phyloP scores from a whole-genome alignment of 768 basidiomycete species.

The Calocybe cyanea region DNA sequence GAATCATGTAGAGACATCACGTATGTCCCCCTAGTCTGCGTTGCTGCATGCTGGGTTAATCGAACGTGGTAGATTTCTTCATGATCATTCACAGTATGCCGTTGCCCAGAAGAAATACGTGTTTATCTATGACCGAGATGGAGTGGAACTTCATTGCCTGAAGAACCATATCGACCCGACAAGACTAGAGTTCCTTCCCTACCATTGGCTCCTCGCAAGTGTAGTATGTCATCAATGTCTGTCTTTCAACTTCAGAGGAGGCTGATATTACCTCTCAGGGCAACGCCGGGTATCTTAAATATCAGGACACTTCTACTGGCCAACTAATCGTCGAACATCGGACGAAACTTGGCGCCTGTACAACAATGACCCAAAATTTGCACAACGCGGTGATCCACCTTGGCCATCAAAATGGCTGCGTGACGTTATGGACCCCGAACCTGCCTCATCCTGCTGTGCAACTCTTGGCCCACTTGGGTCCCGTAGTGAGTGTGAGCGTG shows the following conservation, averaged over 20 bases:
- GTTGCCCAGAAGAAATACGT: constrained; percentile 96
- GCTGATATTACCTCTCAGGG: constrained; percentile 41
- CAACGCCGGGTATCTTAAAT: constrained; percentile 88
- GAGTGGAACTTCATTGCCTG: constrained; percentile 86
- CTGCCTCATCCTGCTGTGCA: constrained; percentile 89
- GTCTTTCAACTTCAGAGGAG: background rate
- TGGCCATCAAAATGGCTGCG: constrained; percentile 91
- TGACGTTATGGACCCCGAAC: constrained; percentile 98
- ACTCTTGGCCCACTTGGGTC: constrained; percentile 86
- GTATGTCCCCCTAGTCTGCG: constrained; percentile 37
- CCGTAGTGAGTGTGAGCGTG: constrained; percentile 74
- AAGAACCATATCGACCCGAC: constrained; percentile 87
- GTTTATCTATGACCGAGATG: constrained; percentile 93
- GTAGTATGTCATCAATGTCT: constrained; percentile 54
- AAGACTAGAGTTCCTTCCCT: constrained; percentile 87
- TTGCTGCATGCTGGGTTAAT: background rate
- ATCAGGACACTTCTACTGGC: constrained; percentile 96
- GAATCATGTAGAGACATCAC: constrained; percentile 94
- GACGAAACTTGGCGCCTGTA: constrained; percentile 84
- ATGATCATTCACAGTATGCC: constrained; percentile 90
- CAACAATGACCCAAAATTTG: constrained; percentile 82
- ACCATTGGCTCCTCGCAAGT: constrained; percentile 90
- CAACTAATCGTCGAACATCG: constrained; percentile 81
- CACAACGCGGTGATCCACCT: constrained; percentile 94
- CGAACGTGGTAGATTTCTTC: constrained; percentile 61